A percentile compares a stretch with the other conserved stretches of the same genome.
These are phyloP conservation scores for Aspergillus pseudoglaucus DNA, from an alignment of 2,329 filamentous ascomycete genomes.

Conservation along the genomic window DNA sequence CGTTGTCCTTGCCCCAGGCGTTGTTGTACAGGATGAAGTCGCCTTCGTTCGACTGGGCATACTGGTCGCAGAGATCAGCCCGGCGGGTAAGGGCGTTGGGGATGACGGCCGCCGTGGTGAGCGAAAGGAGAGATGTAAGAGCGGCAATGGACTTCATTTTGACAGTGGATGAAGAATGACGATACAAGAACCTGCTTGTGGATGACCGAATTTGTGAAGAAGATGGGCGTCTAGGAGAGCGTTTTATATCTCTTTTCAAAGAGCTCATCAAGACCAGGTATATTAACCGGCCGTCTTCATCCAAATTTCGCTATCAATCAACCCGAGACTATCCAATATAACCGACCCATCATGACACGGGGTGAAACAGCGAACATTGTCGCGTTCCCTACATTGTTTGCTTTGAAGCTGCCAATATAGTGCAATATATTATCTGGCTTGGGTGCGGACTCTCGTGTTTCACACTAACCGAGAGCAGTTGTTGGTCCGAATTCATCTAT, in stretches of 20 bases:
- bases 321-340: neutral
- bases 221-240: neutral
- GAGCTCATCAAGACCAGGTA: neutral
- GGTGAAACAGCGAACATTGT: no score
- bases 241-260: neutral
- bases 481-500: no score
- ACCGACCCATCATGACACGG: no score
- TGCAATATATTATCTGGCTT: no score
- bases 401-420: no score
- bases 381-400: no score
- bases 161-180: constrained; percentile 3
- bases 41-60: constrained; percentile 30
- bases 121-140: constrained; percentile 15
- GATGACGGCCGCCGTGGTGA: constrained; percentile 19
- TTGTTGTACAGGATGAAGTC: constrained; percentile 49
- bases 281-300: neutral
- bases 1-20: constrained; percentile 43
- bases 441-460: no score
- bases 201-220: neutral
- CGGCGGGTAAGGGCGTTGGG: constrained; percentile 19
- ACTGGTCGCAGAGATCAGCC: constrained; percentile 38
- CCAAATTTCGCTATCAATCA: neutral
- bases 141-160: constrained; percentile 24
- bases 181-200: constrained; percentile 1
- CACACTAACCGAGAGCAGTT: no score